Conservation (phyloP, 2,329 filamentous ascomycete species). For the Penicillium sp. region DNA sequence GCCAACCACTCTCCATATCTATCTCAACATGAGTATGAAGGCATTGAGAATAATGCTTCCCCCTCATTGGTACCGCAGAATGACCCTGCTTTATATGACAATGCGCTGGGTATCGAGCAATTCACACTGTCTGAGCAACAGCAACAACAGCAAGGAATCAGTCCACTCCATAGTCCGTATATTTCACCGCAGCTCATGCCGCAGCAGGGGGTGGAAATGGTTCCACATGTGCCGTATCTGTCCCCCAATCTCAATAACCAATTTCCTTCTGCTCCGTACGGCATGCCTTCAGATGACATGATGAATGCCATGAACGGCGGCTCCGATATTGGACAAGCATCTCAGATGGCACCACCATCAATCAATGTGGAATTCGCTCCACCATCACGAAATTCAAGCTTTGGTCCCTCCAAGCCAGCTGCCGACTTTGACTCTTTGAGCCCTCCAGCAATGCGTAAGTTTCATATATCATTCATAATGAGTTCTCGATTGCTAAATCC, state of each 20-base stretch:
- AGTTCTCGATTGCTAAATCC: constrained; percentile 15
- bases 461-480: background rate
- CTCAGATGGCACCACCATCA: constrained; percentile 83
- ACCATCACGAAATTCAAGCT: constrained; percentile 64
- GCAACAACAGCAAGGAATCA: constrained; percentile 50
- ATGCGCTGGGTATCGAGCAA: constrained; percentile 72
- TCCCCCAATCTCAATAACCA: constrained; percentile 50
- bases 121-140: constrained; percentile 75
- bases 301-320: constrained; percentile 48
- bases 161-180: constrained; percentile 71
- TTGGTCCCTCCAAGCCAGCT: constrained; percentile 66
- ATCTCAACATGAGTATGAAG: constrained; percentile 74
- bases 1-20: constrained; percentile 82
- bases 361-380: constrained; percentile 95
- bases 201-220: constrained; percentile 68
- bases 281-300: constrained; percentile 48
- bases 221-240: constrained; percentile 43
- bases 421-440: constrained; percentile 75
- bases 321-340: constrained; percentile 66
- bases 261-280: constrained; percentile 52
- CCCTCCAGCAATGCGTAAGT: constrained; percentile 65
- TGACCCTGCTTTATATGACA: constrained; percentile 72
- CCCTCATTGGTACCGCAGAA: constrained; percentile 73
- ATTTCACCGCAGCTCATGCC: constrained; percentile 65
- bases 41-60: constrained; percentile 70